Evolutionary conservation across 805 yeast genomes (phyloP), one percentile per base, ranked within the genome.

Genomic region (Yarrowia hollandica): DNA sequence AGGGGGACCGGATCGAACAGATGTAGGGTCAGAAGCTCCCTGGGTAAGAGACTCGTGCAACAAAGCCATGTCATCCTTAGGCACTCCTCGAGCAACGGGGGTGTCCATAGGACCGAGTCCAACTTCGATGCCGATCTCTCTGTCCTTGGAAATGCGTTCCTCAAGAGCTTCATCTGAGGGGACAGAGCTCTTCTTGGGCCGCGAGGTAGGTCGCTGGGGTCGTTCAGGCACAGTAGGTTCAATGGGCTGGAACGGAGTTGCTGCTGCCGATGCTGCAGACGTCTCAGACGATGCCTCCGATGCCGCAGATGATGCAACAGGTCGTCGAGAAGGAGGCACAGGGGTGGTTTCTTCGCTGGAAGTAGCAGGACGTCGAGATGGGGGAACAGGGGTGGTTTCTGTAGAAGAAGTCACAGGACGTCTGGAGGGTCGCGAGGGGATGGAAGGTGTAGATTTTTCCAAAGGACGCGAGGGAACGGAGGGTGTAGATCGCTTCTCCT

Each of bases 1-100:
- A 3, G 52, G 52, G n/a, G 52, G 52, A 19, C 52, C 52, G 1
- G 52, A 5, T 19, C 52, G 1, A 2, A 30, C 35, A 3, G 15
- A 12, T 2, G 25, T 7, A 3, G 52, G 52, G 15, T 44, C 35
- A 1, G 12, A 4, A 10, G 31, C 33, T 4, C 14, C 16, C 14
- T 28, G 35, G 2, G 35, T 14, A 5, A 44, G 26, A 7, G 25
- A 19, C 11, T 44, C 52, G 5, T 44, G 52, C 35, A 44, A 4
- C 18, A 44, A 7, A 8, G 52, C 52, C 52, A 44, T 44, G 6
- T 44, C 52, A 35, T 44, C 52, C 9, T 44, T 44, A 19, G 52
- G 52, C 5, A 44, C 26, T 14, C 52, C 52, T 2, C 9, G 12
- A n/a, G 52, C 9, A 1, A 44, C 18, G 15, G 35, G 52, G 9